A percentile compares a stretch with the other conserved stretches of the same genome.
phyloP scores from a whole-genome alignment of 129 eudicot species.

The Flaveria ramosissima region DNA sequence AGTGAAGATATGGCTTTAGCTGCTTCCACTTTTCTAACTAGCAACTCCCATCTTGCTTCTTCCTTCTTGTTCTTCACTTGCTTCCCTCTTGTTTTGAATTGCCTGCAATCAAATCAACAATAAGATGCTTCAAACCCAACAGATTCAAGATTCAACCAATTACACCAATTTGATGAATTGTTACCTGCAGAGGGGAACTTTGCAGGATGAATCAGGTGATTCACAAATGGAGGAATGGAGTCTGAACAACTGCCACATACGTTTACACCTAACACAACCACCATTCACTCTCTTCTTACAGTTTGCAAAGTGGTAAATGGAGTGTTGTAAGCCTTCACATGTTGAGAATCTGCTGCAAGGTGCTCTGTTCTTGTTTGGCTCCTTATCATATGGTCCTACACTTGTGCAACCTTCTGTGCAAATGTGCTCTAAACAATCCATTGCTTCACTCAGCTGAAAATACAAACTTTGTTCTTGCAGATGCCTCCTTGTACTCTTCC shows the following conservation, averaged over 20 bases:
- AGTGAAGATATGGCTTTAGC: conserved; percentile 77
- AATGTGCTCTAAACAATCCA: conserved; percentile 93
- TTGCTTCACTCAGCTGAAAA: conserved; percentile 82
- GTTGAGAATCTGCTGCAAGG: conserved; percentile 81
- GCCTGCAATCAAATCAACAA: conserved; percentile 43
- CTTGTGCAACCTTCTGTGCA: conserved; percentile 91
- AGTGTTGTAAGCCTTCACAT: conserved; percentile 80
- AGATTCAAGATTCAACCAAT: too few relatives aligned
- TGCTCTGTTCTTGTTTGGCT: conserved; percentile 52
- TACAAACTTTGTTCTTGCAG: conserved; percentile 67
- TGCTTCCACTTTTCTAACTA: conserved; percentile 71
- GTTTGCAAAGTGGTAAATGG: conserved; percentile 68
- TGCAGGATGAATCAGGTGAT: conserved; percentile 62
- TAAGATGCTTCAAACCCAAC: not conserved
- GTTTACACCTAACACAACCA: conserved; percentile 79
- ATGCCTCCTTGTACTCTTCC: conserved; percentile 60
- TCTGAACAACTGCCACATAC: conserved; percentile 93
- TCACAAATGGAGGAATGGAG: conserved; percentile 89
- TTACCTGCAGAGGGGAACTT: conserved; percentile 96
- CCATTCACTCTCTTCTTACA: conserved; percentile 81
- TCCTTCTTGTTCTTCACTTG: conserved; percentile 47
- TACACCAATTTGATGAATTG: not conserved
- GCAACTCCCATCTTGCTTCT: conserved; percentile 65
- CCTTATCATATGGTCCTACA: conserved; percentile 82
- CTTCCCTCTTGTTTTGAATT: conserved; percentile 64